Evolutionary conservation across 345 rosid species (phyloP), one percentile per base, ranked within the genome.

Genomic region (Toxicodendron radicans): DNA sequence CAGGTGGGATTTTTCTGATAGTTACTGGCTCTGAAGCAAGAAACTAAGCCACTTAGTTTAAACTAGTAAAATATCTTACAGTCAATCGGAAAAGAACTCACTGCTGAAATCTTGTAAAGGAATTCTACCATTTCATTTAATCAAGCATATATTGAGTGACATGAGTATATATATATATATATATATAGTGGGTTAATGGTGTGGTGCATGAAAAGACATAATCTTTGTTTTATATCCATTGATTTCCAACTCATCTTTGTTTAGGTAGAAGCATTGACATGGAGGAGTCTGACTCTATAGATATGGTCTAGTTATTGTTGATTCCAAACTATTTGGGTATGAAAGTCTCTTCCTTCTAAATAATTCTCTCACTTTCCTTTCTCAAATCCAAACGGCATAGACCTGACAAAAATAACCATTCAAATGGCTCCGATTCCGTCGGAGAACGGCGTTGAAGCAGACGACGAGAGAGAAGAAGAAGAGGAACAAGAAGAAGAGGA

Each of bases 361-460:
- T 76, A 61, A 76, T 70, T 64, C 46, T 53, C 30, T 52, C 56
- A 2, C 51, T 60, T 58, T 23, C 9, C 65, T 14, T 35, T 61
- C 18, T 33, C 32, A 5, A 30, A 18, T 70, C 54, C 10, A 14
- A 27, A 38, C 33, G 18, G 52, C 54, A 3, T 17, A 41, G 43
- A 58, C 35, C 74, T 64, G 63, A 58, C 49, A 21, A 71, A 45
- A 43, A 3, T 27, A 58, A 61, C 64, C 12, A 68, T 85, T 57
- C 84, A 79, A 79, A 91, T 90, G 99, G 85, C 90, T 79, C 85
- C 93, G 79, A 73, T 92, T 73, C 89, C 92, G 83, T 58, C 92
- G 77, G 99, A 93, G 82, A 95, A 93, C 88, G 98, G 98, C 81
- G 92, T 87, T 18, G 95, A 90, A 46, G 95, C 92, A 5, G 93